These are phyloP conservation scores for Colletotrichum liriopes DNA, from an alignment of 2,329 filamentous ascomycete species.

Conservation along the genomic window DNA sequence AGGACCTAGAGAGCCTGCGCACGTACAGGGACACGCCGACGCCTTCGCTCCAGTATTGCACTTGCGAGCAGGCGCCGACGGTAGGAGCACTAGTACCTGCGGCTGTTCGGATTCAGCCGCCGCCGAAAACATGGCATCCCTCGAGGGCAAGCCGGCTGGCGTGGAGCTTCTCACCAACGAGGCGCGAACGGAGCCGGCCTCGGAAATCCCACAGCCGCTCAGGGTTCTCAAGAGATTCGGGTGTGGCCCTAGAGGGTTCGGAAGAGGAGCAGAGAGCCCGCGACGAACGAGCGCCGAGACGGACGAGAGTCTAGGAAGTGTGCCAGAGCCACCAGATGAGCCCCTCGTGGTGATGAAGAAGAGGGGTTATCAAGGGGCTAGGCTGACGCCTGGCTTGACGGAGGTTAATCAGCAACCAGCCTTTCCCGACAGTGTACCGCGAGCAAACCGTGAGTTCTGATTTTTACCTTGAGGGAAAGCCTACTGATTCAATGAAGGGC, in stretches of 20 bases:
- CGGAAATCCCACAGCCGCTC: slow-evolving; percentile 61
- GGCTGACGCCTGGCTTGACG: background rate
- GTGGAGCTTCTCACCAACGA: slow-evolving; percentile 52
- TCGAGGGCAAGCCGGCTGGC: slow-evolving; percentile 47
- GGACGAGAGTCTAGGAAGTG: slow-evolving; percentile 48
- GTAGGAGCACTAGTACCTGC: background rate
- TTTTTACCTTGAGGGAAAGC: too few relatives aligned
- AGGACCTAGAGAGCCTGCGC: slow-evolving; percentile 51
- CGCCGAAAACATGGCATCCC: slow-evolving; percentile 54
- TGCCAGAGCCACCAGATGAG: slow-evolving; percentile 45
- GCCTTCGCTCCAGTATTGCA: slow-evolving; percentile 19
- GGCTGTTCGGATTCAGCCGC: slow-evolving; percentile 4
- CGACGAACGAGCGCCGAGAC: slow-evolving; percentile 47
- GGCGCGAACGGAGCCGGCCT: slow-evolving; percentile 31
- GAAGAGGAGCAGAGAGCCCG: slow-evolving; percentile 44
- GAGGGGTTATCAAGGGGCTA: slow-evolving; percentile 44
- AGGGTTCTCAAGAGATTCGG: slow-evolving; percentile 63
- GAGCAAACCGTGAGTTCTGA: slow-evolving; percentile 9
- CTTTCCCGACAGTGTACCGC: background rate
- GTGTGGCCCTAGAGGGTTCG: slow-evolving; percentile 15
- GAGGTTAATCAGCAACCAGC: background rate
- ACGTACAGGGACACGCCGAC: slow-evolving; percentile 17
- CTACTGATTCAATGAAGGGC: background rate
- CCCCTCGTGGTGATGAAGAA: slow-evolving; percentile 56
- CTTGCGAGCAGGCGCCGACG: slow-evolving; percentile 11